Percentiles rank a stretch among this genome's conserved stretches.
These are phyloP conservation scores for Astragalus membranaceus DNA, from an alignment of 306 rosid genomes.

Conservation along the genomic window DNA sequence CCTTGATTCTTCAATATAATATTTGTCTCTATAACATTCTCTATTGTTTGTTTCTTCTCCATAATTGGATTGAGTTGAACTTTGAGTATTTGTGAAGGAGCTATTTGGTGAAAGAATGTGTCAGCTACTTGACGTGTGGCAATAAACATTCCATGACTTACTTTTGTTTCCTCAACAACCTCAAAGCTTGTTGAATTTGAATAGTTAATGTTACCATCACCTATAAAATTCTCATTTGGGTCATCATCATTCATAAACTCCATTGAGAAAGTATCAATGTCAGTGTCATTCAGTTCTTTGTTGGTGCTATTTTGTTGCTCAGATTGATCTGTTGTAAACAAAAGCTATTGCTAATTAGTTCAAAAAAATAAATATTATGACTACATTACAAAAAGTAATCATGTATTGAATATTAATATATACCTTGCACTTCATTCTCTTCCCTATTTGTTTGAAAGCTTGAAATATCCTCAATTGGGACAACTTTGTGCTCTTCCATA, in stretches of 20 bases:
- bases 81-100: constrained; percentile 72
- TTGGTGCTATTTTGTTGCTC: constrained; percentile 30
- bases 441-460: constrained; percentile 43
- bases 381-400: not conserved
- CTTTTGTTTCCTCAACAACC: constrained; percentile 70
- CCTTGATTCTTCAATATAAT: constrained; percentile 10
- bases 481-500: constrained; percentile 64
- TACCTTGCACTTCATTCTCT: constrained; percentile 57
- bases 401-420: not conserved
- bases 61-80: constrained; percentile 62
- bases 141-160: constrained; percentile 75
- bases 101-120: constrained; percentile 78
- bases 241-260: constrained; percentile 60
- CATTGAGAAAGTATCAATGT: constrained; percentile 50
- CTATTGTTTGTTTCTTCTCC: constrained; percentile 14
- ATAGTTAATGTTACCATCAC: constrained; percentile 41
- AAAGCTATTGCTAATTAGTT: not conserved
- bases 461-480: constrained; percentile 60
- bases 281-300: constrained; percentile 37
- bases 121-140: constrained; percentile 74
- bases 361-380: not conserved
- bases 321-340: constrained; percentile 25
- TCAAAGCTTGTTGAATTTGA: constrained; percentile 70
- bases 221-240: constrained; percentile 42
- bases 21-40: constrained; percentile 9